Evolutionary conservation across 192 early-diverging fungal genomes (phyloP).

Genomic region (Rhizoclosmatium sp.): DNA sequence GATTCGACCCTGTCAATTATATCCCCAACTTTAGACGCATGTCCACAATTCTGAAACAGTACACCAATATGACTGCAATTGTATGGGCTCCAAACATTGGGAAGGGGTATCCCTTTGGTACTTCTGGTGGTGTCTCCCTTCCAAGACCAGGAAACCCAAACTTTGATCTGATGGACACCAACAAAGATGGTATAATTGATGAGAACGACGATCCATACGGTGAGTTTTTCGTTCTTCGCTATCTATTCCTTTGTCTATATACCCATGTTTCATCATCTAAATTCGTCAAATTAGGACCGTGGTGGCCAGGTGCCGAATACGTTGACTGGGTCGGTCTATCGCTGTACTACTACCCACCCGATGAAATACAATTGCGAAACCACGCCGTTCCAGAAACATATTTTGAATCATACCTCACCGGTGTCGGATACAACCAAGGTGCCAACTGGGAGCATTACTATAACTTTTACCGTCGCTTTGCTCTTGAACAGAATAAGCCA

Average conservation of each 20-base stretch:
- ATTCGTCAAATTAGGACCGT: slow-evolving; percentile 19
- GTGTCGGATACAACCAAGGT: slow-evolving; percentile 26
- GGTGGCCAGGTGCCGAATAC: slow-evolving; percentile 28
- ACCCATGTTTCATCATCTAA: too few species aligned
- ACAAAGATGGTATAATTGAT: slow-evolving; percentile 43
- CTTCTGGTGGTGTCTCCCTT: neutral
- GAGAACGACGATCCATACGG: slow-evolving; percentile 47
- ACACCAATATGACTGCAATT: slow-evolving; percentile 58
- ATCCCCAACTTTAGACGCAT: slow-evolving; percentile 39
- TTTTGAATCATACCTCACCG: slow-evolving; percentile 29
- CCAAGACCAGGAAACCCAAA: slow-evolving; percentile 20
- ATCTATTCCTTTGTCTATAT: too few species aligned
- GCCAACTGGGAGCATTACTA: slow-evolving; percentile 6
- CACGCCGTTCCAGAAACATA: slow-evolving; percentile 9
- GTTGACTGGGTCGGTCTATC: slow-evolving; percentile 59
- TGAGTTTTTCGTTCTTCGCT: too few species aligned
- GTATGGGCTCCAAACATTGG: slow-evolving; percentile 59
- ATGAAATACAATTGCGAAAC: neutral
- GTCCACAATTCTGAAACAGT: slow-evolving; percentile 36
- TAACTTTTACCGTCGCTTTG: slow-evolving; percentile 55
- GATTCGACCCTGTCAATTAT: slow-evolving; percentile 41
- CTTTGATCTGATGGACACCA: slow-evolving; percentile 46
- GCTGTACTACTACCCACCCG: slow-evolving; percentile 46
- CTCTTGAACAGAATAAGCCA: slow-evolving; percentile 44
- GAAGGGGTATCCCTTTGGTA: slow-evolving; percentile 49